Evolutionary conservation across 2,329 filamentous ascomycete species (phyloP), one percentile per base, ranked within the genome.

Genomic region (Alternaria metachromatica): DNA sequence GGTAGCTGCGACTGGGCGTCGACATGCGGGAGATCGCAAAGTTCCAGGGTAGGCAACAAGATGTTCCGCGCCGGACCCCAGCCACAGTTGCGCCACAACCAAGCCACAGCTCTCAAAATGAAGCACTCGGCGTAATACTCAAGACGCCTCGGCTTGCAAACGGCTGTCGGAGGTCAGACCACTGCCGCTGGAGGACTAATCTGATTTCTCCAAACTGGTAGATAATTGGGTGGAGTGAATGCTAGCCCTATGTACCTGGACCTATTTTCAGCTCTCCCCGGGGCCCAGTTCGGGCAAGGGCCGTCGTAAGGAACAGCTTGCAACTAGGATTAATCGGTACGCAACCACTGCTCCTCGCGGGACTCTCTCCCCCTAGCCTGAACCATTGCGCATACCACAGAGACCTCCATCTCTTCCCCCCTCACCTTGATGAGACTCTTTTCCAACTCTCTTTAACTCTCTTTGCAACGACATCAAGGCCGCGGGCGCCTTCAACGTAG

Each of bases 381-480:
- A 69, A 70, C 66, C 67, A 67, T 64, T 68, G 66, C 71, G 61
- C 67, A 69, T 65, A 69, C 68, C 70, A 68, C 63, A 71, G 67
- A 68, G 62, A 58, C 69, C 64, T 70, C 70, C 68, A 55, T 28
- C 33, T 44, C 60, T 18, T 46, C 37, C 56, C 68, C 64, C 59
- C 58, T 64, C 64, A 55, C 56, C 66, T 73, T 70, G 64, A 70
- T 70, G 65, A 60, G 58, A 64, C 60, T 65, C 63, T 62, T 67
- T 80, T 79, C 76, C 60, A 74, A 77, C 76, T 78, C 66, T 80
- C 76, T 58, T 78, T 78, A 72, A 76, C 55, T 60, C 61, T 62
- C 63, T 56, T 71, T 66, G 58, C 33, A 55, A 21, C 23, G 23
- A 44, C 63, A 44, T 64, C 51, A 55, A 53, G 46, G 55, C 55